Evolutionary conservation across 495 filamentous ascomycete species (phyloP).

Genomic region (Hypoxylon cercidicola): DNA sequence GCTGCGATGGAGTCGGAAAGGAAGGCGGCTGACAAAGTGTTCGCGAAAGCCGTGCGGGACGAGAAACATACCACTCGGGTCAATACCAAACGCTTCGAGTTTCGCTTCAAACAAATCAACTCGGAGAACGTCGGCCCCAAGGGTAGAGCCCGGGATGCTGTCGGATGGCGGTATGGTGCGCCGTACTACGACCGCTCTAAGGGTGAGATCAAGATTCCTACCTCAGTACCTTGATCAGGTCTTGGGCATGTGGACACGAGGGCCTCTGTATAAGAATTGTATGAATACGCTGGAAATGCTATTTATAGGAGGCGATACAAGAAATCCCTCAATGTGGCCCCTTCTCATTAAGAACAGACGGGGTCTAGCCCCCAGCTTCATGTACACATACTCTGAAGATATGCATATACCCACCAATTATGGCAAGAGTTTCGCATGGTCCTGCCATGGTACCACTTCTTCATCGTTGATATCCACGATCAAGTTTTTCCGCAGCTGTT

Average conservation of each 20-base stretch:
- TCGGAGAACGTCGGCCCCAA: slow-evolving; percentile 57
- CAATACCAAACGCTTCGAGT: slow-evolving; percentile 71
- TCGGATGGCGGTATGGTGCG: slow-evolving; percentile 69
- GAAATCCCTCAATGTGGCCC: neutral
- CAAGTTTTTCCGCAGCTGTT: slow-evolving; percentile 59
- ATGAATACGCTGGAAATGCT: slow-evolving; percentile 16
- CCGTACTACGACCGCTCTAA: slow-evolving; percentile 60
- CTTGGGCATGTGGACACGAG: neutral
- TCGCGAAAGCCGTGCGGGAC: slow-evolving; percentile 52
- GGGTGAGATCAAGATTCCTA: slow-evolving; percentile 60
- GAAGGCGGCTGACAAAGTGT: slow-evolving; percentile 49
- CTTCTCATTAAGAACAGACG: neutral
- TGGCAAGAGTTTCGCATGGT: slow-evolving; percentile 38
- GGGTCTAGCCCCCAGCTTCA: slow-evolving; percentile 22
- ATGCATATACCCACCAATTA: slow-evolving; percentile 40
- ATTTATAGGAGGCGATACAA: neutral
- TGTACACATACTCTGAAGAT: slow-evolving; percentile 38
- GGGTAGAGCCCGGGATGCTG: slow-evolving; percentile 62
- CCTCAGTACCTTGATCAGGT: slow-evolving; percentile 47
- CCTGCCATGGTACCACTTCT: slow-evolving; percentile 45
- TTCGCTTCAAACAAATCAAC: slow-evolving; percentile 75
- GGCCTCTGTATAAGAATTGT: slow-evolving; percentile 36
- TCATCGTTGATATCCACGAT: slow-evolving; percentile 51
- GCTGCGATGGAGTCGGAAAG: slow-evolving; percentile 49
- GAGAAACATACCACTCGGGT: slow-evolving; percentile 59